A percentile compares a stretch with the other conserved stretches of the same genome.
Evolutionary conservation across 73 alveolate genomes (phyloP).

Genomic region (Stentor coeruleus): DNA sequence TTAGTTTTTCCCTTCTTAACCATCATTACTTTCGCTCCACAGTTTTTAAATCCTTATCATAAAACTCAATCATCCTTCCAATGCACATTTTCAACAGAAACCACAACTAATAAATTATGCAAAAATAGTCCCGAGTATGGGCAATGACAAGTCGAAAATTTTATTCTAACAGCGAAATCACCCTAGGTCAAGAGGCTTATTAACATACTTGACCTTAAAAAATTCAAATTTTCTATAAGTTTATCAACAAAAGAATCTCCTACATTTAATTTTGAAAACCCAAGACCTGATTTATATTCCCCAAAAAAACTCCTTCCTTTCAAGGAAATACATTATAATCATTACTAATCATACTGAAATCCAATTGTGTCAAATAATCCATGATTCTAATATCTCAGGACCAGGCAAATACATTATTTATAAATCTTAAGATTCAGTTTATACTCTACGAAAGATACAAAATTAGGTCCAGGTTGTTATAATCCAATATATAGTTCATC

Average conservation of each 20-base stretch:
- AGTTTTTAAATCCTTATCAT: too few species aligned
- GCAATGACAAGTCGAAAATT: conserved; percentile 1
- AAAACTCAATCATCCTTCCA: too few species aligned
- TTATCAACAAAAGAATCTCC: background rate
- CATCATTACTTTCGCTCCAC: too few species aligned
- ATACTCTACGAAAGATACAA: background rate
- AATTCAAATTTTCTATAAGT: background rate
- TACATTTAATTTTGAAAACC: background rate
- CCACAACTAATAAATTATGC: too few species aligned
- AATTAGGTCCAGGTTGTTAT: conserved; percentile 5
- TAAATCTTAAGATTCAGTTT: background rate
- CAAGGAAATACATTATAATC: background rate
- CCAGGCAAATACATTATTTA: background rate
- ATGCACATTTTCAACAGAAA: too few species aligned
- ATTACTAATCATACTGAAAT: background rate
- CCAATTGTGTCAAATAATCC: background rate
- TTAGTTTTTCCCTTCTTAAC: too few species aligned
- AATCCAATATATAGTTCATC: background rate
- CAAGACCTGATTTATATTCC: background rate
- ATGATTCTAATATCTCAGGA: background rate
- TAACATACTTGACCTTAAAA: background rate
- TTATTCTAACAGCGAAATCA: background rate
- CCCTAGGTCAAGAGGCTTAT: background rate
- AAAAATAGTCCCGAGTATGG: background rate
- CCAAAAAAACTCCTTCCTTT: background rate